Base-by-base conservation (phyloP, 495 filamentous ascomycete species). In the Xylona heveae region DNA sequence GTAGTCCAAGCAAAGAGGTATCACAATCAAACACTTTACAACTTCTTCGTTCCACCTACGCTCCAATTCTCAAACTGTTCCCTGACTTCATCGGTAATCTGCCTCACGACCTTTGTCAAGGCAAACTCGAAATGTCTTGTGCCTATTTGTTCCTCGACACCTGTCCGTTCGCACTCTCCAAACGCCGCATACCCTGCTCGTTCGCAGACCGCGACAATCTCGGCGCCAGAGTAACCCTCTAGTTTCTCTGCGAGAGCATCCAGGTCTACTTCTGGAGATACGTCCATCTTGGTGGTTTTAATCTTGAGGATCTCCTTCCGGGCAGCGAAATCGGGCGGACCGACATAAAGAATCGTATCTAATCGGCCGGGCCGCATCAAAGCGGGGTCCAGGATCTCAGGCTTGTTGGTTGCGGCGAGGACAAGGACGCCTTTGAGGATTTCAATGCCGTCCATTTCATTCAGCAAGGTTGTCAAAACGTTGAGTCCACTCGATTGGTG, bases 371-470 rank as follows among this genome's bases (percentile, higher is more conserved):
- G 78, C 7, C 88, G 71, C 43, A 92, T 70, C 24, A 97, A 57
- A 7, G 88, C 88, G 4, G 75, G 68, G 47, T 97, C 88, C 9
- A 97, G 62, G 8, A 70, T 57, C 43, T 92, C 79, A 0, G 88
- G 88, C 31, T 78, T 72, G 48, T 97, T 97, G 7, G 88, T 97
- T 0, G 88, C 88, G 3, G 82, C 88, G n/a, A 97, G 65, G 8
- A 95, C 74, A 30, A 84, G 64, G 2, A 97, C 83, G 33, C 74
- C 78, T 35, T 73, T 72, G 23, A 91, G 52, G 19, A 71, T 64
- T 44, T 92, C 78, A 41, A 97, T 85, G 14, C 88, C 88, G 45
- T 95, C 85, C 75, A 97, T 85, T 48, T 97, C 88, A 41, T 83
- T 95, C 6, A 97, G 59, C 19, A 97, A 48, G 2, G 88, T 90